These are phyloP conservation scores for Lactuca saligna DNA, from an alignment of 129 eudicot species.

Conservation along the genomic window DNA sequence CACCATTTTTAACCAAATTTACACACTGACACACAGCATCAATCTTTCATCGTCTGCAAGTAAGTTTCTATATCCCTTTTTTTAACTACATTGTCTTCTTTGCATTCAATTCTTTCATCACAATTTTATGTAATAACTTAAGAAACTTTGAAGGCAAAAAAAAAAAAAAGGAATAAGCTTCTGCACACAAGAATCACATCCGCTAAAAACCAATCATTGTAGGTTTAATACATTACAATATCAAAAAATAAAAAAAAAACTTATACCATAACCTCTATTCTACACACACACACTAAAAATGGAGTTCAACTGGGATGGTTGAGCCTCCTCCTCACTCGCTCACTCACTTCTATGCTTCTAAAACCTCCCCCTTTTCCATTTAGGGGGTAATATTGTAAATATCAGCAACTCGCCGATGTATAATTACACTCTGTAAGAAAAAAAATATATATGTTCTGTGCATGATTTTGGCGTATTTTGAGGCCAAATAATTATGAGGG, in stretches of 20 bases:
- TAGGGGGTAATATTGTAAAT: constrained; percentile 38
- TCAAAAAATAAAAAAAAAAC: background rate
- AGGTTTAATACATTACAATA: constrained; percentile 49
- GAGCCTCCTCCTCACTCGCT: constrained; percentile 58
- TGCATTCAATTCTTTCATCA: constrained; percentile 16
- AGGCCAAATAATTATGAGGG: constrained; percentile 48
- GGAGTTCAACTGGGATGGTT: constrained; percentile 53
- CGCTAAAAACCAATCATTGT: constrained; percentile 46
- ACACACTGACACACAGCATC: constrained; percentile 26
- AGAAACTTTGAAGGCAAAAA: background rate
- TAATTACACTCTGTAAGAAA: constrained; percentile 50
- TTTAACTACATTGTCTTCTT: constrained; percentile 18
- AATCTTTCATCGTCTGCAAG: constrained; percentile 34
- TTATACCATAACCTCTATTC: constrained; percentile 34
- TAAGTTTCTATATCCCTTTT: constrained; percentile 36
- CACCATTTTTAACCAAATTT: constrained; percentile 25
- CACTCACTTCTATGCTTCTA: constrained; percentile 38
- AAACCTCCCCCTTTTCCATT: constrained; percentile 40
- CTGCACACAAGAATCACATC: constrained; percentile 53
- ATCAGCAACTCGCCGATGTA: constrained; percentile 62
- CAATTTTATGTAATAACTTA: background rate
- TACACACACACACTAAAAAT: constrained; percentile 38
- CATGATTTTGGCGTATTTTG: constrained; percentile 53
- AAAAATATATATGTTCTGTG: constrained; percentile 53
- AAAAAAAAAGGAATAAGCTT: constrained; percentile 6